Conservation (phyloP, 2,329 filamentous ascomycete genomes). For the Sporothrix mexicana region DNA sequence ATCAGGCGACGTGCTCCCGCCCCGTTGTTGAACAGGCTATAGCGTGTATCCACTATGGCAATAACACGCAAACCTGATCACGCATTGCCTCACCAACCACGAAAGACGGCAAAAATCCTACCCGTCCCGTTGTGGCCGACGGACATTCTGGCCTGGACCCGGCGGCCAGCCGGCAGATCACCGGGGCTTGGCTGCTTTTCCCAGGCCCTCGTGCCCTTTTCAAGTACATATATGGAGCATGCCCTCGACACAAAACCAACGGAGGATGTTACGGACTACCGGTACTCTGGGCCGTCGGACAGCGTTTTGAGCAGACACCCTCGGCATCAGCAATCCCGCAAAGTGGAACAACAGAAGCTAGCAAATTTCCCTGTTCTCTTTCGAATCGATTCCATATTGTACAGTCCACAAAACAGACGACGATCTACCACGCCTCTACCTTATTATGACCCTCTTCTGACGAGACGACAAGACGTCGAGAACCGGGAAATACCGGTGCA, state of each 20-base stretch:
- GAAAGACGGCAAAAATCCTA: not conserved
- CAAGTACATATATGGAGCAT: not conserved
- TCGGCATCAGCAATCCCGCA: not conserved
- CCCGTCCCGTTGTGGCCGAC: constrained; percentile 20
- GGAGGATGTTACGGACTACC: not conserved
- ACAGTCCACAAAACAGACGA: not conserved
- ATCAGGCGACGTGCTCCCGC: constrained; percentile 17
- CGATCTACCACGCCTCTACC: not conserved
- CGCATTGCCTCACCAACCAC: constrained; percentile 7
- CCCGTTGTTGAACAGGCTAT: constrained; percentile 5
- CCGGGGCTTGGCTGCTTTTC: constrained; percentile 1
- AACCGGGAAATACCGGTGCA: not conserved
- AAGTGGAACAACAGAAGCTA: not conserved
- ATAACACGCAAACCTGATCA: no score
- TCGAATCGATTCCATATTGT: not conserved
- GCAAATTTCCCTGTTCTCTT: not conserved
- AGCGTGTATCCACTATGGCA: not conserved
- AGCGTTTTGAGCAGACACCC: not conserved
- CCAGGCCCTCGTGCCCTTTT: not conserved
- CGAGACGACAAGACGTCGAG: not conserved
- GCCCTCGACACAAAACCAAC: not conserved
- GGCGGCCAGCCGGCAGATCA: constrained; percentile 29
- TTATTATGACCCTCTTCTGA: not conserved
- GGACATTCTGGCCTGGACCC: constrained; percentile 25
- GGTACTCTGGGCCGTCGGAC: not conserved